Evolutionary conservation across 805 yeast genomes (phyloP), one percentile per base, ranked within the genome.

Genomic region (Metschnikowia proteae): DNA sequence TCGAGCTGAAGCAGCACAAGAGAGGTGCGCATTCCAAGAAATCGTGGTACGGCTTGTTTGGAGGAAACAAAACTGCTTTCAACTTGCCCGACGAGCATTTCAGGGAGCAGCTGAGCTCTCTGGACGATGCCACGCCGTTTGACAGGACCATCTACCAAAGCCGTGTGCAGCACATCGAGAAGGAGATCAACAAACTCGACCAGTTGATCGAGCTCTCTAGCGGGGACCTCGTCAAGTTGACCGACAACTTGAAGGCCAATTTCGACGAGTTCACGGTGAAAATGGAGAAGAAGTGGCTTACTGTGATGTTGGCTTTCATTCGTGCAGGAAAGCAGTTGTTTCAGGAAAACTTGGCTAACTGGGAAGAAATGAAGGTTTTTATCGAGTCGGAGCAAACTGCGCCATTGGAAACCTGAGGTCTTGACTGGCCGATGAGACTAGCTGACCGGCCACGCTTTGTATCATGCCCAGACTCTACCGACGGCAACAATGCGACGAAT

Each of bases 131-230:
- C 43, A 3, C 23, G 35, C 28, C 50, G 51, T 2, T 30, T 46
- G 23, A 33, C 9, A 46, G 45, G 28, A 28, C 42, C 44, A 68
- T 61, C 40, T 58, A 54, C 45, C 66, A 64, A 51, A 58, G 60
- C 44, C 67, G 66, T 37, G 59, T 67, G 22, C 62, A 60, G 43
- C 69, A 68, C 32, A 62, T 73, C 11, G 73, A 73, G 45, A 67
- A 65, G 58, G 80, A 75, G 48, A 57, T 75, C 28, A 55, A 55
- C 37, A 78, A 78, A 53, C 65, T 79, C 36, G 71, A 75, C 38
- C 82, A 79, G 45, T 70, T 81, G 45, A 75, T 76, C 26, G 68
- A 67, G 11, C 62, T 74, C 13, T 61, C 75, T 33, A 64, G 70
- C 48, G 60, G 58, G 9, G 84, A 80, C 59, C 71, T 78, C 60